Base-by-base conservation (phyloP, 2,329 filamentous ascomycete genomes). In the Verticillium alfalfae region DNA sequence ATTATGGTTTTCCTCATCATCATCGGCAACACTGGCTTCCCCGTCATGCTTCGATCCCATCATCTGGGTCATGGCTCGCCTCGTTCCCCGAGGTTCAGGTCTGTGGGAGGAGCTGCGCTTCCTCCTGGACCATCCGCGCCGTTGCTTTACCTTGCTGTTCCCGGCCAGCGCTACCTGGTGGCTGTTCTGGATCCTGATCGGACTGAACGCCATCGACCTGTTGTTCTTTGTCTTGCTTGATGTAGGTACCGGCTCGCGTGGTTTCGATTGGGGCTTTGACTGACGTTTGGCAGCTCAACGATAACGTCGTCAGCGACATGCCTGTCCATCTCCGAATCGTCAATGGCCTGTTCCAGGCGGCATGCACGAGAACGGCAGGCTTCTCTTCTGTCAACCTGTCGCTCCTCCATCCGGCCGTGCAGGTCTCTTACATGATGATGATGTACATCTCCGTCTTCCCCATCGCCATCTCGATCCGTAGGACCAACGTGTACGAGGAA, bases 371-470 rank as follows among this genome's bases (percentile, higher is more conserved):
- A 71, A 98, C 95, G 0, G 94, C 95, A 3, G 94, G 95, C 0
- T 97, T 97, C 70, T 83, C 90, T 1, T 91, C 90, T 36, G 85
- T 98, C 67, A 92, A 89, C 71, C 78, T 98, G 45, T 80, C 90
- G 1, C 78, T 84, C 0, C 80, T 99, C 2, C 93, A 98, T 67
- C 93, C 95, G 1, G 95, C 91, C 3, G 92, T 97, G 62, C 93
- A 97, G 70, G 92, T 96, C 15, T 92, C 93, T 31, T 98, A 97
- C 77, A 81, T 98, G 75, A 88, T 98, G 75, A 98, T 98, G 95
- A 98, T 98, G 95, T 98, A 98, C 75, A 97, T 98, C 65, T 97
- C 93, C 62, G 91, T 97, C 63, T 96, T 97, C 68, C 94, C 94
- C 5, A 96, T 98, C 68, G 94, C 95, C 71, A 98, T 98, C 69